phyloP scores from a whole-genome alignment of 2,329 filamentous ascomycete species.

The Leptoxyphium fumago region DNA sequence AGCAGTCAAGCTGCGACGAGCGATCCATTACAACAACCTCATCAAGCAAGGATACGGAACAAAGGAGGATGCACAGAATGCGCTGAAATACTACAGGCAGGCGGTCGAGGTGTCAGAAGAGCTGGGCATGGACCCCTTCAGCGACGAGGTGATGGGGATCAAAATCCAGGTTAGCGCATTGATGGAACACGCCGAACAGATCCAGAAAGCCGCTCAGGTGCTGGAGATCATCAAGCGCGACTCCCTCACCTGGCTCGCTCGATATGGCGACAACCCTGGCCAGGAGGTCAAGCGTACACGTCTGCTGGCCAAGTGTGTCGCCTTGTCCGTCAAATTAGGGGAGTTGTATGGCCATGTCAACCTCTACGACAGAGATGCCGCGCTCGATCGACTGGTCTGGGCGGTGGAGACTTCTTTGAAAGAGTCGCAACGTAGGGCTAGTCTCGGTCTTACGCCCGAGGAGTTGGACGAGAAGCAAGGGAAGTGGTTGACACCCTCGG shows the following conservation, averaged over 20 bases:
- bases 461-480: slow-evolving; percentile 38
- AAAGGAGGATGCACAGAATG: slow-evolving; percentile 45
- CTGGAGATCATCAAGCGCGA: slow-evolving; percentile 63
- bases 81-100: slow-evolving; percentile 69
- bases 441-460: slow-evolving; percentile 36
- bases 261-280: slow-evolving; percentile 27
- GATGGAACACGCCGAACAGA: slow-evolving; percentile 62
- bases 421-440: slow-evolving; percentile 54
- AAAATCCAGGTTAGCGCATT: slow-evolving; percentile 68
- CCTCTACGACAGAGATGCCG: slow-evolving; percentile 56
- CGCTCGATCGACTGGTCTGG: slow-evolving; percentile 63
- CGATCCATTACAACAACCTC: slow-evolving; percentile 74
- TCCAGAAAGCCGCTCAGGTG: slow-evolving; percentile 56
- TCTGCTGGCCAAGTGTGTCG: slow-evolving; percentile 58
- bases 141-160: slow-evolving; percentile 79
- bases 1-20: slow-evolving; percentile 64
- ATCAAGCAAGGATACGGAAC: not conserved
- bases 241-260: slow-evolving; percentile 38
- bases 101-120: slow-evolving; percentile 62
- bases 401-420: slow-evolving; percentile 66
- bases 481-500: slow-evolving; percentile 53
- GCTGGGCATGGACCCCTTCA: slow-evolving; percentile 70
- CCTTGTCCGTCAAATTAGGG: slow-evolving; percentile 68
- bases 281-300: slow-evolving; percentile 42
- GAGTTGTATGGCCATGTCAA: slow-evolving; percentile 67